Base-by-base conservation (phyloP, 441 rosid species). In the Syzygium syzygioides region DNA sequence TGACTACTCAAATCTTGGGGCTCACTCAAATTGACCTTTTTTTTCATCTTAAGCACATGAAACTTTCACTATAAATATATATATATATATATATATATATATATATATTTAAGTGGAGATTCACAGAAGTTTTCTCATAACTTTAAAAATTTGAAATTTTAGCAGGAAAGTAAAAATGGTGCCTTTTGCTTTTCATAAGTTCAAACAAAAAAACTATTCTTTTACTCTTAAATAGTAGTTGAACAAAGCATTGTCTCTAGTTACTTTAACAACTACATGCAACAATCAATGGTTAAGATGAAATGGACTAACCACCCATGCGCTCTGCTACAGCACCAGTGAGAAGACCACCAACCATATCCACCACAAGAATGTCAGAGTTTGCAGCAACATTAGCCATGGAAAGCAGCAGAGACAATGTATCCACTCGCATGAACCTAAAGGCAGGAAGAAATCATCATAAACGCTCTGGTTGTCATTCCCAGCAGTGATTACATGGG, bases 321-420 rank as follows among this genome's bases (percentile, higher is more conserved):
- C 97, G 95, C 91, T 96, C 99, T 86, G 98, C 98, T 88, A 98
- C 97, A 79, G 98, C 98, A 91, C 99, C 98, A 87, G 98, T 94
- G 90, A 96, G 89, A 91, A 98, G 97, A 66, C 99, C 99, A 90
- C 98, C 99, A 90, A 96, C 95, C 96, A 93, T 94, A 94, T 98
- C 99, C 88, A 95, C 94, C 55, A 96, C 95, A 85, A 98, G 96
- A 62, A 98, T 92, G 91, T 98, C 96, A 28, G 95, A 93, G 91
- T 94, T 91, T 41, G 96, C 94, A 28, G 95, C 90, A 89, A 96
- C 94, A 91, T 98, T 96, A 90, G 97, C 97, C 97, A 96, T 92
- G 66, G 97, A 94, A 91, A 98, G 96, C 89, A 97, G 91, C 90
- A 96, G 95, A 76, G 98, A 96, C 87, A 97, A 91, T 71, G 95